Conservation (phyloP, 1,284 basidiomycete genomes). For the Cutaneotrichosporon mucoides region DNA sequence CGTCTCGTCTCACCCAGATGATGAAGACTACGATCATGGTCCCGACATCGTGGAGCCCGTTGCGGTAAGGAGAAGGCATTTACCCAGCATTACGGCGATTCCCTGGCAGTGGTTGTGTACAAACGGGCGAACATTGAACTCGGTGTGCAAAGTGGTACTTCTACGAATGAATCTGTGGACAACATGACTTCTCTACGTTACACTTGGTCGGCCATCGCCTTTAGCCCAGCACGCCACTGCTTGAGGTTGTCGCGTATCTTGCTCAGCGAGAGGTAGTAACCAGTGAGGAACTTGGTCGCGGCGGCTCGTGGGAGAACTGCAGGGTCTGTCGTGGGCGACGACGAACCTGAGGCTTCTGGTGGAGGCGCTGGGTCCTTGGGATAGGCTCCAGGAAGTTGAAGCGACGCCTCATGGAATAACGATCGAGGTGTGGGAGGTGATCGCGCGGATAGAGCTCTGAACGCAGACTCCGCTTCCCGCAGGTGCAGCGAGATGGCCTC, state of each 20-base stretch:
- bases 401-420: neutral
- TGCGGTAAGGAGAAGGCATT: slow-evolving; percentile 17
- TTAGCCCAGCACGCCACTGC: neutral
- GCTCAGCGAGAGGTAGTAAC: slow-evolving; percentile 2
- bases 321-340: too few relatives aligned
- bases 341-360: too few relatives aligned
- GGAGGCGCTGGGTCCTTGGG: too few relatives aligned
- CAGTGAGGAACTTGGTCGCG: slow-evolving; percentile 2
- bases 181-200: neutral
- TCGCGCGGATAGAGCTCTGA: neutral
- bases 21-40: slow-evolving; percentile 46
- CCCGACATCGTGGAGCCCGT: slow-evolving; percentile 46
- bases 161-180: slow-evolving; percentile 1
- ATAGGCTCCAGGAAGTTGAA: neutral
- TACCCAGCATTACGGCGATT: slow-evolving; percentile 2
- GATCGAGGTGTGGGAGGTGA: neutral
- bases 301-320: neutral
- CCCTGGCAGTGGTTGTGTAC: neutral
- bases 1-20: slow-evolving; percentile 41
- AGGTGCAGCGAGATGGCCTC: neutral
- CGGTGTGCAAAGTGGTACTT: too few relatives aligned
- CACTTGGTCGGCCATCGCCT: slow-evolving; percentile 4
- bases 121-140: too few relatives aligned
- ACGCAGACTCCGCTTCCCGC: neutral
- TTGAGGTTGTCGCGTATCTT: slow-evolving; percentile 2